These are phyloP conservation scores for Gardenia jasminoides DNA, from an alignment of 257 asterid genomes.

Conservation along the genomic window DNA sequence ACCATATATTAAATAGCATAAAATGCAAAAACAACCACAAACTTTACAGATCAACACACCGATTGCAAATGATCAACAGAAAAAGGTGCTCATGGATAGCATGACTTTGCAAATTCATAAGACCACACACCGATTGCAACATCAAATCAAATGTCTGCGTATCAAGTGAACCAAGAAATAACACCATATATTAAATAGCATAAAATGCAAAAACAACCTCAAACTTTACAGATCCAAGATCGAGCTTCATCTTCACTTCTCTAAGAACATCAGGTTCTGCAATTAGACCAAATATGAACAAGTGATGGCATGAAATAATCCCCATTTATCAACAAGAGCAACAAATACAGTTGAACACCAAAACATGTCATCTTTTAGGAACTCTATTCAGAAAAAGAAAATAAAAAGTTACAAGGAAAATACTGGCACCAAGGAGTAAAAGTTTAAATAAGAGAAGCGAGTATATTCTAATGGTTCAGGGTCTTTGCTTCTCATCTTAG, in stretches of 20 bases:
- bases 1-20: background rate
- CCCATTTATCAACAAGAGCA: too few relatives aligned
- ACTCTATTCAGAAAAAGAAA: background rate
- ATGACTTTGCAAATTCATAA: background rate
- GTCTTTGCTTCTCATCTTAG: background rate
- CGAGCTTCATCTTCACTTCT: constrained; percentile 94
- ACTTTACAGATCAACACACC: constrained; percentile 70
- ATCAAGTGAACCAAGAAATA: background rate
- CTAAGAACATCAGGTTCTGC: constrained; percentile 93
- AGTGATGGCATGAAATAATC: background rate
- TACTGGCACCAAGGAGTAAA: background rate
- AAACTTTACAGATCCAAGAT: constrained; percentile 83
- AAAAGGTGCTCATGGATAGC: background rate
- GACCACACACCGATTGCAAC: background rate
- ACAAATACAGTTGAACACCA: background rate
- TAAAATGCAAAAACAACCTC: constrained; percentile 48
- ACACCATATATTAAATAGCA: background rate
- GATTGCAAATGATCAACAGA: background rate
- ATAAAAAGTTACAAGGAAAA: background rate
- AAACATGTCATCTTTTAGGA: background rate
- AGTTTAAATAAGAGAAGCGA: background rate
- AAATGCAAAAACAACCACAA: constrained; percentile 53
- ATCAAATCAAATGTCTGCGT: background rate
- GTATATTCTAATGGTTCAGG: background rate
- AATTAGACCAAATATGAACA: constrained; percentile 16